These are phyloP conservation scores for Diplodia mutila DNA, from an alignment of 2,329 filamentous ascomycete species.

Conservation along the genomic window DNA sequence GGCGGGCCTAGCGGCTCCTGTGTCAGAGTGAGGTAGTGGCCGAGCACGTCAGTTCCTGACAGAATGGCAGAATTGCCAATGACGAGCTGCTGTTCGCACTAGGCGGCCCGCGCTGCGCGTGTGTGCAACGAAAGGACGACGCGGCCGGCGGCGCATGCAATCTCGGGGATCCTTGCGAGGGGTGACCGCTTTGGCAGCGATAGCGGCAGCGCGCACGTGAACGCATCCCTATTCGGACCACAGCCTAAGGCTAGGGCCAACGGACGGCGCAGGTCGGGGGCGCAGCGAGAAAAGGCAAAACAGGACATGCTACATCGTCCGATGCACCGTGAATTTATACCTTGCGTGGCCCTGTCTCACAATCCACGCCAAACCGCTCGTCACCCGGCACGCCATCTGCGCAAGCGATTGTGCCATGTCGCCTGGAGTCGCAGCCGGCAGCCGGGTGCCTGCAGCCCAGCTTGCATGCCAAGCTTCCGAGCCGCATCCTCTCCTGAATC, in stretches of 20 bases:
- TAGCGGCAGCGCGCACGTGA: not conserved
- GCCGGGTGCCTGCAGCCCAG: not conserved
- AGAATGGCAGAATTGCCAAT: conserved; percentile 16
- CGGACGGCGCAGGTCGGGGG: not conserved
- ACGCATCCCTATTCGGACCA: conserved; percentile 4
- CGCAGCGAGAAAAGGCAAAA: conserved; percentile 10
- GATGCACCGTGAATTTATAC: conserved; percentile 18
- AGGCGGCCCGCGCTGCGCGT: not conserved
- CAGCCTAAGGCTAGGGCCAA: not conserved
- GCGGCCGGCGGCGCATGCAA: conserved; percentile 15
- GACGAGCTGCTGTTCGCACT: not conserved
- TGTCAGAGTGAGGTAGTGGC: conserved; percentile 20
- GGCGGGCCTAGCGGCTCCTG: conserved; percentile 10
- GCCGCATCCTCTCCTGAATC: conserved; percentile 11
- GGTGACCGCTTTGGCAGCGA: not conserved
- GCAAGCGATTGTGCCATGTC: conserved; percentile 7
- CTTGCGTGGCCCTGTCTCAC: not conserved
- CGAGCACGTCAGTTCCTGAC: conserved; percentile 22
- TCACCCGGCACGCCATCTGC: conserved; percentile 20
- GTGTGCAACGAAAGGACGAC: not conserved
- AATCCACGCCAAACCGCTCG: not conserved
- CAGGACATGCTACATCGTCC: not conserved
- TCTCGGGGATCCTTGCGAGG: conserved; percentile 17
- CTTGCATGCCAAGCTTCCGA: conserved; percentile 25
- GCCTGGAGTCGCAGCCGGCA: conserved; percentile 13